These are phyloP conservation scores for Cercospora janseana DNA, from an alignment of 2,329 filamentous ascomycete genomes.

Conservation along the genomic window DNA sequence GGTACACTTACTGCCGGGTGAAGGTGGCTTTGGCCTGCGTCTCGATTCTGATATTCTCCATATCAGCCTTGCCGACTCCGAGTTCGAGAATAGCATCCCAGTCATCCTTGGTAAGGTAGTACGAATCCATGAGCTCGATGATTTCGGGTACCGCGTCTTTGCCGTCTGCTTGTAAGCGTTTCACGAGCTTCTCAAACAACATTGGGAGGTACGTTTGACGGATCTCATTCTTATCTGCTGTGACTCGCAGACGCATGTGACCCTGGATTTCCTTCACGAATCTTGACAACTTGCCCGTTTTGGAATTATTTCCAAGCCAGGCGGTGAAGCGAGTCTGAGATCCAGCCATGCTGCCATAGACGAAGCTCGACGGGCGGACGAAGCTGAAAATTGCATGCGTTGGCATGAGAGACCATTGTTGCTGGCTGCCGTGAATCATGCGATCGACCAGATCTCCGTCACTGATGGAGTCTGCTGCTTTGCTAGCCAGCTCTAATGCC, in stretches of 20 bases:
- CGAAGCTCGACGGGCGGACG: conserved; percentile 83
- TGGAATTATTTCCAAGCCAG: conserved; percentile 96
- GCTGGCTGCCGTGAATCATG: conserved; percentile 97
- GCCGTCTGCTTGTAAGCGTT: conserved; percentile 71
- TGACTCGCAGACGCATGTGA: conserved; percentile 89
- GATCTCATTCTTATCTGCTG: conserved; percentile 88
- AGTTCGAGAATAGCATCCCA: conserved; percentile 91
- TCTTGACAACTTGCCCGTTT: conserved; percentile 69
- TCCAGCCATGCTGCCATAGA: conserved; percentile 70
- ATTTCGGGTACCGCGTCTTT: conserved; percentile 78
- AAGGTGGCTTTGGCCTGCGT: conserved; percentile 84
- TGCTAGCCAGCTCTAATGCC: conserved; percentile 78
- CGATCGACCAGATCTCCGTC: conserved; percentile 93
- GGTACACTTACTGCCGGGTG: conserved; percentile 72
- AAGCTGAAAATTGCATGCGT: conserved; percentile 94
- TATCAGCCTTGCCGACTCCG: conserved; percentile 78
- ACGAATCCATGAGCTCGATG: conserved; percentile 95
- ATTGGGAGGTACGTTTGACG: conserved; percentile 91
- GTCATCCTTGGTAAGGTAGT: conserved; percentile 91
- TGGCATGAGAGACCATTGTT: conserved; percentile 98
- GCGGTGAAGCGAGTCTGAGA: conserved; percentile 73
- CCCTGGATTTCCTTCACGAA: conserved; percentile 92
- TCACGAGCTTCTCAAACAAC: conserved; percentile 77
- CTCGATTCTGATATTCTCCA: conserved; percentile 74
- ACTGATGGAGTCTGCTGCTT: conserved; percentile 92